A percentile compares a stretch with the other conserved stretches of the same genome.
These are phyloP conservation scores for Trichophyton simii DNA, from an alignment of 2,329 filamentous ascomycete species.

Conservation along the genomic window DNA sequence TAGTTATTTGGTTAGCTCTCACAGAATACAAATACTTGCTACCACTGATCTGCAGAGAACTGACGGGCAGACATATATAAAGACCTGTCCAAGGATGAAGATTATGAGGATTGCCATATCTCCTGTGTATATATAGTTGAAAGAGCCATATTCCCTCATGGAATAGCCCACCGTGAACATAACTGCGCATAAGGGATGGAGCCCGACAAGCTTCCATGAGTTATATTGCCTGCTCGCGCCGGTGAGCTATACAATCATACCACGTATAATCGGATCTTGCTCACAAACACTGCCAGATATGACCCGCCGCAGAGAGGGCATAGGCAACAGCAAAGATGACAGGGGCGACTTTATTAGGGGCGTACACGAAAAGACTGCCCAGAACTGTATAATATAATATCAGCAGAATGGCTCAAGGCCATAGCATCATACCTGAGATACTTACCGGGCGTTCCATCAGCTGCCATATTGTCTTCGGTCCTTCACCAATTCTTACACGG, in stretches of 20 bases:
- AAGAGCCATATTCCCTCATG: slow-evolving; percentile 42
- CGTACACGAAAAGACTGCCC: slow-evolving; percentile 36
- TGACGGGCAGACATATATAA: slow-evolving; percentile 29
- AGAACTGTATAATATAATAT: not conserved
- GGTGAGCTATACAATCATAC: not conserved
- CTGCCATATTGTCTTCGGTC: too few species aligned
- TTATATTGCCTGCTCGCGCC: slow-evolving; percentile 39
- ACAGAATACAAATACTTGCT: not conserved
- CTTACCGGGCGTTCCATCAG: too few species aligned
- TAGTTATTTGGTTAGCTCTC: slow-evolving; percentile 16
- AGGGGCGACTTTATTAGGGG: slow-evolving; percentile 43
- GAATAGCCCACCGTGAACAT: slow-evolving; percentile 47
- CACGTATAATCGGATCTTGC: slow-evolving; percentile 16
- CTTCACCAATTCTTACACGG: too few species aligned
- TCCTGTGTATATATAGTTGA: slow-evolving; percentile 32
- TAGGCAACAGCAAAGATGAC: slow-evolving; percentile 42
- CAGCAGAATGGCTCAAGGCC: not conserved
- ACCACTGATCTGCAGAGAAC: slow-evolving; percentile 5
- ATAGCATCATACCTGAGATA: too few species aligned
- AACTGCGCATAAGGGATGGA: slow-evolving; percentile 43
- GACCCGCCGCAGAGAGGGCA: slow-evolving; percentile 34
- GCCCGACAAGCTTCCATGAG: slow-evolving; percentile 43
- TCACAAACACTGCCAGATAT: slow-evolving; percentile 47
- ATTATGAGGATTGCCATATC: slow-evolving; percentile 22
- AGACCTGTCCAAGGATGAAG: slow-evolving; percentile 34